These are phyloP conservation scores for Penicillium paradoxum DNA, from an alignment of 495 filamentous ascomycete species.

Conservation along the genomic window DNA sequence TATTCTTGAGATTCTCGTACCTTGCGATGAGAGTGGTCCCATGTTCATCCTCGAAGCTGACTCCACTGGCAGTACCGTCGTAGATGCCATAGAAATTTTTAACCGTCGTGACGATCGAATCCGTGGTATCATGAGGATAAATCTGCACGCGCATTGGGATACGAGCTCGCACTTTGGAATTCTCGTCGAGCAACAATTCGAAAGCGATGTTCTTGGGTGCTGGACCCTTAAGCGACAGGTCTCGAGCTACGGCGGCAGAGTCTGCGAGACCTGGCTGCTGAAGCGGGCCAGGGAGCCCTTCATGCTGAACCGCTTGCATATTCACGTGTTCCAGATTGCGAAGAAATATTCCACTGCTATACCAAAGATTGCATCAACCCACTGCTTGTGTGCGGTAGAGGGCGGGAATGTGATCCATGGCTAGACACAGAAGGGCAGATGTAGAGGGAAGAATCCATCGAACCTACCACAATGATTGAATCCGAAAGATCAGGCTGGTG, in stretches of 20 bases:
- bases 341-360: conserved; percentile 31
- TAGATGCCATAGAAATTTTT: conserved; percentile 98
- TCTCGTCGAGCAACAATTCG: conserved; percentile 71
- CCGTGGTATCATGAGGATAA: conserved; percentile 86
- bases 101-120: conserved; percentile 92
- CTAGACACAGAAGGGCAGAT: conserved; percentile 20
- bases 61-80: conserved; percentile 63
- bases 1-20: conserved; percentile 87
- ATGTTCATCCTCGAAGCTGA: conserved; percentile 86
- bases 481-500: conserved; percentile 24
- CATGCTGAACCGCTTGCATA: conserved; percentile 41
- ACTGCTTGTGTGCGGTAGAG: conserved; percentile 32
- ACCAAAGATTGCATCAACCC: conserved; percentile 38
- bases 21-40: conserved; percentile 86
- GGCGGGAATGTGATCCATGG: conserved; percentile 26
- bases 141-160: conserved; percentile 90
- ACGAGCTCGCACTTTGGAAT: conserved; percentile 67
- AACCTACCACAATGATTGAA: conserved; percentile 41
- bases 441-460: conserved; percentile 33
- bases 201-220: conserved; percentile 79
- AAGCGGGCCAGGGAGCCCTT: conserved; percentile 38
- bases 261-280: conserved; percentile 31
- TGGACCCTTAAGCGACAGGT: conserved; percentile 48
- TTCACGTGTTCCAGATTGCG: conserved; percentile 24
- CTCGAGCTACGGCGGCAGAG: conserved; percentile 26